Base-by-base conservation (phyloP, 495 filamentous ascomycete species). In the Bacidia gigantensis region DNA sequence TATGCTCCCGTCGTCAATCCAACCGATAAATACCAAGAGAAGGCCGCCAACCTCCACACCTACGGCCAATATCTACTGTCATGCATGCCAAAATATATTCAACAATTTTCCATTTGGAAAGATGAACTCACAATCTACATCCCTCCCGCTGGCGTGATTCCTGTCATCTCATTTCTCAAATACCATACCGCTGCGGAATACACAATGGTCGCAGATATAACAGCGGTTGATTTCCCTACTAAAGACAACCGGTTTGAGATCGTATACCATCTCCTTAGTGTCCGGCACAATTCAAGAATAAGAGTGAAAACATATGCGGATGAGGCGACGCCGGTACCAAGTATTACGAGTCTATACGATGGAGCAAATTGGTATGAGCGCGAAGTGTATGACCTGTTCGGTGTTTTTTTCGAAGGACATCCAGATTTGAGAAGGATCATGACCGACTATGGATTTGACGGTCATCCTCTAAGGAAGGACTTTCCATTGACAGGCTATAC, bases 31-130 rank as follows among this genome's bases (percentile, higher is more conserved):
- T 92, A 89, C 69, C 67, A 81, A 65, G 81, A 81, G 59, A 86
- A 90, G 71, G 77, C 84, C 60, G 82, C 92, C 55, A 70, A 78
- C 61, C 73, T 97, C 57, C 92, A 97, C 74, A 81, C 75, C 58
- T 99, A 99, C 64, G 93, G 93, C 57, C 80, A 92, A 64, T 99
- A 95, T 72, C 77, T 99, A 61, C 85, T 97, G 75, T 90, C 89
- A 52, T 93, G 87, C 65, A 73, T 99, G 55, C 93, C 93, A 52
- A 97, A 95, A 74, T 93, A 95, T 68, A 80, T 99, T 60, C 93
- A 99, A 72, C 93, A 99, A 69, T 96, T 96, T 76, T 88, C 87
- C 38, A 90, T 98, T 26, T 97, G 90, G 93, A 99, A 99, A 74
- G 92, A 99, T 65, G 93, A 99, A 65, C 78, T 99, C 55, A 85